Conservation (phyloP, 495 filamentous ascomycete genomes). For the Neurospora sublineolata region DNA sequence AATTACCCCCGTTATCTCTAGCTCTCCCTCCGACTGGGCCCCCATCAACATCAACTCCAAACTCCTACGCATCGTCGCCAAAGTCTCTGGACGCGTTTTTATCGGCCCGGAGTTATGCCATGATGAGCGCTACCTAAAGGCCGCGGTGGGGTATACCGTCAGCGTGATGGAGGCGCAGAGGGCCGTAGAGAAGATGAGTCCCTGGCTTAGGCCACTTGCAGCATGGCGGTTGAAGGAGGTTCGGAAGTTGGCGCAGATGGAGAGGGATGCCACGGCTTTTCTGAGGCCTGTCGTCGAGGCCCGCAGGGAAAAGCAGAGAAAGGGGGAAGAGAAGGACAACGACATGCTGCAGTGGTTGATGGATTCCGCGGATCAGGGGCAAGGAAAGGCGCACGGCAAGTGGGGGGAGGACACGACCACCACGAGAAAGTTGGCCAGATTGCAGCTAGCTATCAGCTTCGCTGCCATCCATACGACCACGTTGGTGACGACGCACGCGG, state of each 20-base stretch:
- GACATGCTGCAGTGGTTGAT: slow-evolving; percentile 34
- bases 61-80: slow-evolving; percentile 40
- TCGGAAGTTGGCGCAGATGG: slow-evolving; percentile 14
- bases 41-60: slow-evolving; percentile 26
- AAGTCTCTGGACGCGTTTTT: slow-evolving; percentile 47
- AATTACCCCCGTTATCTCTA: slow-evolving; percentile 6
- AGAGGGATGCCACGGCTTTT: slow-evolving; percentile 18
- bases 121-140: slow-evolving; percentile 43
- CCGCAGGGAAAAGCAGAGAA: slow-evolving; percentile 7
- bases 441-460: slow-evolving; percentile 35
- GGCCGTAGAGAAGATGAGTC: slow-evolving; percentile 19
- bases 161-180: slow-evolving; percentile 27
- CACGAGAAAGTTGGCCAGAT: slow-evolving; percentile 16
- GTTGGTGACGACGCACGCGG: slow-evolving; percentile 4
- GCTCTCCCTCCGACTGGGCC: slow-evolving; percentile 23
- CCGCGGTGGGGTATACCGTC: slow-evolving; percentile 47
- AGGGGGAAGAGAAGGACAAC: slow-evolving; percentile 15
- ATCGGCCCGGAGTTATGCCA: slow-evolving; percentile 43
- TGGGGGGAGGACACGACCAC: slow-evolving; percentile 8
- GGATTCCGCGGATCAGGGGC: slow-evolving; percentile 1
- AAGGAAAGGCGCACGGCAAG: slow-evolving; percentile 6
- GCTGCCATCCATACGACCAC: slow-evolving; percentile 36
- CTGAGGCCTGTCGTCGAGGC: slow-evolving; percentile 20
- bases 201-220: slow-evolving; percentile 22
- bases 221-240: slow-evolving; percentile 23